Evolutionary conservation across 495 filamentous ascomycete genomes (phyloP).

Genomic region (Penicilliopsis zonata): DNA sequence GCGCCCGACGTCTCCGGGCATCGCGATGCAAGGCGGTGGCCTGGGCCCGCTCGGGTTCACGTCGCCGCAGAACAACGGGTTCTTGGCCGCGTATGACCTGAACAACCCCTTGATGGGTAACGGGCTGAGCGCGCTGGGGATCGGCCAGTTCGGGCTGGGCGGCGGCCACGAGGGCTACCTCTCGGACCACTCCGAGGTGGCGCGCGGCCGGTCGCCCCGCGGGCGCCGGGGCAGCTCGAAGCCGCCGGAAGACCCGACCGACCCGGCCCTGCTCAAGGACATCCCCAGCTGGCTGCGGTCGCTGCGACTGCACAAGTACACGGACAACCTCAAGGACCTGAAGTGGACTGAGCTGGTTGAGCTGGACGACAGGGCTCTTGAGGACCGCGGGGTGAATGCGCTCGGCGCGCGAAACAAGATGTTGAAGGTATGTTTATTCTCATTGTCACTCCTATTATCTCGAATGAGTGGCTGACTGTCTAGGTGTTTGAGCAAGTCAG

Average conservation of each 20-base stretch:
- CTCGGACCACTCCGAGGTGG: constrained; percentile 85
- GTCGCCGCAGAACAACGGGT: constrained; percentile 91
- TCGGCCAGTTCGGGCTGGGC: constrained; percentile 63
- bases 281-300: constrained; percentile 94
- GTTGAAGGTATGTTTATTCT: constrained; percentile 60
- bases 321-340: constrained; percentile 92
- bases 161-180: constrained; percentile 75
- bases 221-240: constrained; percentile 91
- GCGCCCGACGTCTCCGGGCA: constrained; percentile 83
- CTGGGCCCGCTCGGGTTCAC: constrained; percentile 64
- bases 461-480: no score
- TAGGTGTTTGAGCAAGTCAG: constrained; percentile 91
- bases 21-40: constrained; percentile 62
- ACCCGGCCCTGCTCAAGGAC: constrained; percentile 81
- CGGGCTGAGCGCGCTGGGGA: constrained; percentile 54
- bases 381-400: constrained; percentile 89
- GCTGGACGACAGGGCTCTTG: constrained; percentile 85
- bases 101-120: constrained; percentile 62
- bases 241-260: constrained; percentile 94
- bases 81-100: constrained; percentile 78
- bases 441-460: constrained; percentile 10
- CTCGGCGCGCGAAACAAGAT: constrained; percentile 94
- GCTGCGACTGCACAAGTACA: constrained; percentile 94
- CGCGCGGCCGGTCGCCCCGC: constrained; percentile 81
- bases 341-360: constrained; percentile 92